Conservation (phyloP, 805 yeast species). For the Sugiyamaella americana region DNA sequence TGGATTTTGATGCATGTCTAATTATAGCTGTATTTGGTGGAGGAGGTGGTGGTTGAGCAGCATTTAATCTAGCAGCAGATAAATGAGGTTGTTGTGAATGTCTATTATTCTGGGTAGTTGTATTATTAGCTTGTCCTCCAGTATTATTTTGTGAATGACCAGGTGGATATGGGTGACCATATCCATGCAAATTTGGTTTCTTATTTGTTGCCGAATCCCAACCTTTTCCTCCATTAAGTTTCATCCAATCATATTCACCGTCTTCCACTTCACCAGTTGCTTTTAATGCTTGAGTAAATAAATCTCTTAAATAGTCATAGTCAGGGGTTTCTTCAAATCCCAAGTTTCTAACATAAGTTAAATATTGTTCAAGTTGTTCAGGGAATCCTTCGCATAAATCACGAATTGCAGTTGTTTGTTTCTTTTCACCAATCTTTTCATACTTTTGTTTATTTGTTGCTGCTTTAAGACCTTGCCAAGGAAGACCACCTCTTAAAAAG, state of each 20-base stretch:
- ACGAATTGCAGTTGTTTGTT: constrained; percentile 78
- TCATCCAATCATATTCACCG: constrained; percentile 98
- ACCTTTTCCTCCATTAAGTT: constrained; percentile 87
- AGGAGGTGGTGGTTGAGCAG: constrained; percentile 36
- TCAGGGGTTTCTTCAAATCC: constrained; percentile 93
- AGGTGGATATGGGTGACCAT: constrained; percentile 90
- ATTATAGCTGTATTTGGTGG: constrained; percentile 32
- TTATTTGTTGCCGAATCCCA: constrained; percentile 89
- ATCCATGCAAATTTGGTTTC: constrained; percentile 91
- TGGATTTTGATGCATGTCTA: constrained; percentile 30
- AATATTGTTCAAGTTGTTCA: constrained; percentile 85
- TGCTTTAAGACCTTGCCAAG: constrained; percentile 99
- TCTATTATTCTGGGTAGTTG: constrained; percentile 12
- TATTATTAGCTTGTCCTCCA: not conserved
- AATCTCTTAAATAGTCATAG: constrained; percentile 74
- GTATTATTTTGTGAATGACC: constrained; percentile 21
- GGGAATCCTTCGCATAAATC: constrained; percentile 89
- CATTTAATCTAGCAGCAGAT: constrained; percentile 35
- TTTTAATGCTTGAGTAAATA: constrained; percentile 72
- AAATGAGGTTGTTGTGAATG: constrained; percentile 27
- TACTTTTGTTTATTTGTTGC: constrained; percentile 97
- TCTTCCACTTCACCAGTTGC: constrained; percentile 68
- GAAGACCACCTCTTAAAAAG: constrained; percentile 87
- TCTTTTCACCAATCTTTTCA: constrained; percentile 95
- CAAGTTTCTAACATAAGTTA: constrained; percentile 80